Evolutionary conservation across 2,329 filamentous ascomycete species (phyloP).

Genomic region (Phialophora tarda): DNA sequence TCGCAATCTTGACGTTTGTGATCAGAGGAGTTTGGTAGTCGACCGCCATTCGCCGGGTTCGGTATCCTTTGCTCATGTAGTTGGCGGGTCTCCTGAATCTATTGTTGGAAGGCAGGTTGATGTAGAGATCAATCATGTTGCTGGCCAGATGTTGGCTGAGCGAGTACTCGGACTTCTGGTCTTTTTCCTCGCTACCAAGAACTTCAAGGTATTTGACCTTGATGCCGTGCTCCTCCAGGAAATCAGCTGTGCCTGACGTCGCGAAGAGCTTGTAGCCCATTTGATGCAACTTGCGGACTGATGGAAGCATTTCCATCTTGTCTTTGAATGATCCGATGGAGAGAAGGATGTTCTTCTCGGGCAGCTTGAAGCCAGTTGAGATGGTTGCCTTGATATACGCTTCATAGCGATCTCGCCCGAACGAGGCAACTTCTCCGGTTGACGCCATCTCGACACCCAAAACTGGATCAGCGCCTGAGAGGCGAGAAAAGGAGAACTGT

Average conservation of each 20-base stretch:
- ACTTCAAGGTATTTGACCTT: slow-evolving; percentile 93
- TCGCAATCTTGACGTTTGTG: slow-evolving; percentile 99
- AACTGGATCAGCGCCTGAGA: slow-evolving; percentile 94
- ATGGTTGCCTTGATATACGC: slow-evolving; percentile 96
- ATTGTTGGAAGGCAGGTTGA: slow-evolving; percentile 99
- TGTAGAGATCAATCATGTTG: slow-evolving; percentile 97
- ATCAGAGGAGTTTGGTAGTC: slow-evolving; percentile 97
- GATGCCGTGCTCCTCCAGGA: slow-evolving; percentile 89
- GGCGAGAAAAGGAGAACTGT: slow-evolving; percentile 97
- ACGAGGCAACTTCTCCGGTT: slow-evolving; percentile 96
- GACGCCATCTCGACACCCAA: slow-evolving; percentile 99
- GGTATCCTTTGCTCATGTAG: slow-evolving; percentile 98
- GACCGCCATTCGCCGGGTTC: slow-evolving; percentile 95
- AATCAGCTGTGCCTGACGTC: slow-evolving; percentile 95
- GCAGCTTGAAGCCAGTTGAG: slow-evolving; percentile 94
- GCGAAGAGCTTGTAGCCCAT: slow-evolving; percentile 96
- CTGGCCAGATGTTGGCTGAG: slow-evolving; percentile 95
- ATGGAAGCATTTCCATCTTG: slow-evolving; percentile 95
- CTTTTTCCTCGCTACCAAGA: slow-evolving; percentile 75
- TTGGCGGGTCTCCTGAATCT: slow-evolving; percentile 94
- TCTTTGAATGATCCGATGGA: slow-evolving; percentile 98
- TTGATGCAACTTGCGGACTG: slow-evolving; percentile 84
- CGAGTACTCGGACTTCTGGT: slow-evolving; percentile 94
- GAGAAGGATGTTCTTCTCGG: slow-evolving; percentile 91
- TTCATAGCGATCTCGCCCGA: slow-evolving; percentile 94